Conservation (phyloP, 2,329 filamentous ascomycete genomes). For the Penicillium sp. region DNA sequence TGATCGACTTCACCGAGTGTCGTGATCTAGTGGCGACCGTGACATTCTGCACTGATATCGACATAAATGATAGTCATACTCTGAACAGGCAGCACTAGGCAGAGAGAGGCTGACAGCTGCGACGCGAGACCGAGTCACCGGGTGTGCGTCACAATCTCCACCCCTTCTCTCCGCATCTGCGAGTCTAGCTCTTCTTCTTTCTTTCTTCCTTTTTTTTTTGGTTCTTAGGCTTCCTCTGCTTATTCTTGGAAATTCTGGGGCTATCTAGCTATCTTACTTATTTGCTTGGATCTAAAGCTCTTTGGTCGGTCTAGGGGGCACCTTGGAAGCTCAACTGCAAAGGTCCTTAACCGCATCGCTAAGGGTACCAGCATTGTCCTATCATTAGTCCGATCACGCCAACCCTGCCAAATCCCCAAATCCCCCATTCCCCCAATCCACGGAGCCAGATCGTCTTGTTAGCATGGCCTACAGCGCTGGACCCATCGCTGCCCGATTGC, state of each 20-base stretch:
- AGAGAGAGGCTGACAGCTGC: background rate
- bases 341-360: background rate
- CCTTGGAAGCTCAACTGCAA: slow-evolving; percentile 34
- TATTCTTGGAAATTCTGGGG: background rate
- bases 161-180: slow-evolving; percentile 16
- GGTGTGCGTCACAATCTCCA: slow-evolving; percentile 44
- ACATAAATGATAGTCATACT: no score
- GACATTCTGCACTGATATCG: background rate
- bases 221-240: slow-evolving; percentile 2
- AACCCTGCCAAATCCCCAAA: background rate
- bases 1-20: background rate
- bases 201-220: background rate
- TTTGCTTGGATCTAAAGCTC: no score
- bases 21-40: slow-evolving; percentile 8
- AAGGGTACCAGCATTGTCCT: slow-evolving; percentile 10
- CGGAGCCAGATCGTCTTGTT: slow-evolving; percentile 24
- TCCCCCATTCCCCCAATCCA: no score
- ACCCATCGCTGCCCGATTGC: slow-evolving; percentile 33
- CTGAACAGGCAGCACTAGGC: slow-evolving; percentile 1
- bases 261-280: background rate
- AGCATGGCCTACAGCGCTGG: slow-evolving; percentile 43
- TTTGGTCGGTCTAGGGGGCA: background rate
- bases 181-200: background rate
- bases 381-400: slow-evolving; percentile 13
- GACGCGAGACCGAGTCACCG: slow-evolving; percentile 40